phyloP scores from a whole-genome alignment of 1,284 basidiomycete species.

The Papiliotrema flavescens region DNA sequence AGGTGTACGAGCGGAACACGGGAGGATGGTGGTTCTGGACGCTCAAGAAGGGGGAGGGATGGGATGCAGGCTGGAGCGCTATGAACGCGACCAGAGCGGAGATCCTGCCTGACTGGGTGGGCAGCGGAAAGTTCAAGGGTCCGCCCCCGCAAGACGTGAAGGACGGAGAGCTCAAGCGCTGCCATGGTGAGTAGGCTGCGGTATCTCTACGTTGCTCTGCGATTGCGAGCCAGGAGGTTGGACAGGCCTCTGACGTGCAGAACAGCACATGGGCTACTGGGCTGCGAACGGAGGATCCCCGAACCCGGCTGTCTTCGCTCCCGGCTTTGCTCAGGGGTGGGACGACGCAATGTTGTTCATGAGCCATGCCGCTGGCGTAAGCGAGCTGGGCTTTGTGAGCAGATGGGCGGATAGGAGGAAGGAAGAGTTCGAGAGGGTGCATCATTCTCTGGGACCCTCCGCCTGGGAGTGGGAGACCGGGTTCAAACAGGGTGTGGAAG shows the following conservation, averaged over 20 bases:
- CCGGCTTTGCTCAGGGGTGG: conserved; percentile 68
- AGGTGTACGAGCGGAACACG: conserved; percentile 62
- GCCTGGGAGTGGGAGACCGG: conserved; percentile 67
- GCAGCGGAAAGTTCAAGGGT: conserved; percentile 33
- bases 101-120: conserved; percentile 59
- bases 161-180: conserved; percentile 41
- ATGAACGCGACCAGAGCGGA: conserved; percentile 64
- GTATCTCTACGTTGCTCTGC: no score
- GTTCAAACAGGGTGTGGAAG: conserved; percentile 54
- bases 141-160: conserved; percentile 42
- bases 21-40: conserved; percentile 88
- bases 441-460: conserved; percentile 49
- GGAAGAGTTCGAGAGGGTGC: conserved; percentile 51
- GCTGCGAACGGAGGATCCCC: conserved; percentile 51
- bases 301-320: conserved; percentile 64
- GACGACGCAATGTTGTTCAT: conserved; percentile 62
- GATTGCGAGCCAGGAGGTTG: no score
- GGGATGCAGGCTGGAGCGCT: conserved; percentile 75
- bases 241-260: conserved; percentile 38
- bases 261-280: conserved; percentile 61
- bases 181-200: conserved; percentile 8
- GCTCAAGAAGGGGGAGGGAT: conserved; percentile 66
- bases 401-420: conserved; percentile 58
- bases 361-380: conserved; percentile 39
- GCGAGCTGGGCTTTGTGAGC: conserved; percentile 61